Base-by-base conservation (phyloP, 2,329 filamentous ascomycete species). In the Aspergillaceae sp. region DNA sequence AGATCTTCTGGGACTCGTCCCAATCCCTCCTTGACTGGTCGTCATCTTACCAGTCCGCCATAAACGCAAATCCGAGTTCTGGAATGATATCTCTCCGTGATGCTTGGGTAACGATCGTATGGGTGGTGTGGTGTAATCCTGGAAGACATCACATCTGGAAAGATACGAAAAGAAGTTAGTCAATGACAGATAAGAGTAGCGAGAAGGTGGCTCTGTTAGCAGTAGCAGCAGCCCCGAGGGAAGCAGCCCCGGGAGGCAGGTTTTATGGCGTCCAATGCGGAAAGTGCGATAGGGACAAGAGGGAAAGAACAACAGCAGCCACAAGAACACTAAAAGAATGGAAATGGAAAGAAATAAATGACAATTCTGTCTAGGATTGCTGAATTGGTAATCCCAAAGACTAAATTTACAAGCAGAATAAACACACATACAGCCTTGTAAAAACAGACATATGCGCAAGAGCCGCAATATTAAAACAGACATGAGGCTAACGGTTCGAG, bases 1-100 rank as follows among this genome's bases (percentile, higher is more conserved):
- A 41, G 55, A 50, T 37, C 53, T 58, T 47, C 52, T 56, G 42
- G 58, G 56, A 4, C 46, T 47, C 43, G 43, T 52, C n/a, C 50
- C 45, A 35, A 53, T 59, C 37, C 45, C 46, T 41, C 49, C 51
- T 34, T 40, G 53, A 41, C 42, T 45, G 41, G 50, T 44, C 41
- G 52, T 56, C 56, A 60, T 63, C 3, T 48, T 49, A 47, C 40
- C 30, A 35, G 40, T 35, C 28, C 27, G 32, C 27, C 40, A 42
- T 9, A 33, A 8, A 8, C 30, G 8, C 27, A 19, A 19, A 27
- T 28, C 27, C 7, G 36, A 9, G 5, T 26, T 38, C 11, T 9
- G 36, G 5, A 8, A 26, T 38, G 36, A 11, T 38, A 38, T 38
- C 9, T 8, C 36, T 38, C 11, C n/a, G 40, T 41, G 5, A 7